Evolutionary conservation across 768 basidiomycete species (phyloP).

Genomic region (Boletus rubescentipes): DNA sequence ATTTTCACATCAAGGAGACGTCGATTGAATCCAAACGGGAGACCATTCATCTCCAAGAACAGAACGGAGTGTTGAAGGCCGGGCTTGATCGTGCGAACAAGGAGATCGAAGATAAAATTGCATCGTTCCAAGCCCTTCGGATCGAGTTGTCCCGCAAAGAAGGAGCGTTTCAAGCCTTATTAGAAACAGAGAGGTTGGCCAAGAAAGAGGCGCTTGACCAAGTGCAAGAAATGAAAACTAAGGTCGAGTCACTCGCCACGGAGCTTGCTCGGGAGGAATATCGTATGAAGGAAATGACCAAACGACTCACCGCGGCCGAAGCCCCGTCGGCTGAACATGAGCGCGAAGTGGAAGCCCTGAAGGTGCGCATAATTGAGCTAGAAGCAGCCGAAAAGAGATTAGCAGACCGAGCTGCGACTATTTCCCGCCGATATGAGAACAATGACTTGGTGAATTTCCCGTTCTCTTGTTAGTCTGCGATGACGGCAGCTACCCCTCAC

Average conservation of each 20-base stretch:
- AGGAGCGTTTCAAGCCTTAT: conserved; percentile 20
- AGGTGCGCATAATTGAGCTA: conserved; percentile 25
- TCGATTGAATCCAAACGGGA: conserved; percentile 15
- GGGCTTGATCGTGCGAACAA: conserved; percentile 13
- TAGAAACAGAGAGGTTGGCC: conserved; percentile 24
- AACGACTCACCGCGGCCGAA: conserved; percentile 25
- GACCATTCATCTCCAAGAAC: conserved; percentile 20
- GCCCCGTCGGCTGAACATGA: conserved; percentile 24
- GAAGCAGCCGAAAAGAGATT: conserved; percentile 31
- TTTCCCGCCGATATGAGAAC: conserved; percentile 41
- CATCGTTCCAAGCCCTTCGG: conserved; percentile 18
- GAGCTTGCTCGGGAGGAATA: conserved; percentile 24
- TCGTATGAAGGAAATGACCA: conserved; percentile 20
- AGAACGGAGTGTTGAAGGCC: conserved; percentile 17
- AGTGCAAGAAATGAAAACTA: conserved; percentile 19
- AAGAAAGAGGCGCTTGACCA: conserved; percentile 21
- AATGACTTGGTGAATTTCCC: conserved; percentile 45
- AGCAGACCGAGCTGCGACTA: conserved; percentile 25
- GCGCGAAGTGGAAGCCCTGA: conserved; percentile 26
- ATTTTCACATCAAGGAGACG: conserved; percentile 17
- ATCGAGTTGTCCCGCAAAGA: conserved; percentile 27
- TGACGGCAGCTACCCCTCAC: conserved; percentile 13
- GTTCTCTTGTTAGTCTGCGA: conserved; percentile 1
- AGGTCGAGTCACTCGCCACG: conserved; percentile 18
- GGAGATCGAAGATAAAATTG: conserved; percentile 8